Evolutionary conservation across 345 rosid genomes (phyloP).

Genomic region (Gossypium sturtianum): DNA sequence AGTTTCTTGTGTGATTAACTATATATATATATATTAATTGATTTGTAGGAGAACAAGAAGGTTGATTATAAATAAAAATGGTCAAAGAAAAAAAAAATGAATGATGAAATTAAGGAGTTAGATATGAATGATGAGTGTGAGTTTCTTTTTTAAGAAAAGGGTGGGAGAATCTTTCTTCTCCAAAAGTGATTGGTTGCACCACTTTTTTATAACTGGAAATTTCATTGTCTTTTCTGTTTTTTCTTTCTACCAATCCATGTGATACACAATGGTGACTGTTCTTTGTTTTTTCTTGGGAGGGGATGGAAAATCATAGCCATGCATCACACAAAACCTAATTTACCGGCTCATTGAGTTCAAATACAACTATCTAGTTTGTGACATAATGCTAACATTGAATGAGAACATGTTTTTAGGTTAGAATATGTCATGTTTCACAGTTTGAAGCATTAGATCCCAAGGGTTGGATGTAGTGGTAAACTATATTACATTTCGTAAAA

Average conservation of each 20-base stretch:
- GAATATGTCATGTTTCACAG: background rate
- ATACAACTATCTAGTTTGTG: background rate
- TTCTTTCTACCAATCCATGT: constrained; percentile 5
- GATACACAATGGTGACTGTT: background rate
- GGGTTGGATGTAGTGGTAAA: accelerated
- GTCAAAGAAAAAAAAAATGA: background rate
- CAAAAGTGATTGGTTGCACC: background rate
- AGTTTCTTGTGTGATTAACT: background rate
- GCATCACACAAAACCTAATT: background rate
- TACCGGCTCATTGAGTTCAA: background rate
- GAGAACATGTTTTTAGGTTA: background rate
- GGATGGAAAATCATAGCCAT: constrained; percentile 13
- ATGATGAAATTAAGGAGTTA: background rate
- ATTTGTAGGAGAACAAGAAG: background rate
- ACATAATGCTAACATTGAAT: background rate
- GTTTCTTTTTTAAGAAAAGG: background rate
- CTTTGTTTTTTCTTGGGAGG: background rate
- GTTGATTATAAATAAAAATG: background rate
- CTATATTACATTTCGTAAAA: too few species aligned
- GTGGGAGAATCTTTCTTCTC: background rate
- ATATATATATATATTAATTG: background rate
- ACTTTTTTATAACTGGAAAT: background rate
- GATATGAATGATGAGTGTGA: background rate
- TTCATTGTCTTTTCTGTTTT: background rate
- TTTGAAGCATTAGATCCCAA: background rate